Conservation (phyloP, 352 stramenopile genomes). For the Pythium rishiriense region DNA sequence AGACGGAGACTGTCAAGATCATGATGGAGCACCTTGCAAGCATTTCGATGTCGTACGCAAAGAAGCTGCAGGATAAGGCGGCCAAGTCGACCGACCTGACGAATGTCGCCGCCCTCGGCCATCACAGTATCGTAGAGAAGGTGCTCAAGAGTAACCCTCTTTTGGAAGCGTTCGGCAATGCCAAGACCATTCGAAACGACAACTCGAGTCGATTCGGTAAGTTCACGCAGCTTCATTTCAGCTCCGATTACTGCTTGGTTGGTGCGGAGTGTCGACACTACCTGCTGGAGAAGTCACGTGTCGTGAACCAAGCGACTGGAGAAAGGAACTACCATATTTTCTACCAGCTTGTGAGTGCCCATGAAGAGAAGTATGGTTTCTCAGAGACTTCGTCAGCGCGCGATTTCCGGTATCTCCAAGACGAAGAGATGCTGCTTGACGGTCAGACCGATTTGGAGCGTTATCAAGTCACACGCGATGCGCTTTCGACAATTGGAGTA, state of each 20-base stretch:
- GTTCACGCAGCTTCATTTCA: constrained; percentile 94
- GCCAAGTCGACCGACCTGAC: constrained; percentile 72
- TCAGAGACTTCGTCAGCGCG: constrained; percentile 35
- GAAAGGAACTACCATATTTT: constrained; percentile 99
- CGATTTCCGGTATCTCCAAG: constrained; percentile 77
- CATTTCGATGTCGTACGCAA: constrained; percentile 71
- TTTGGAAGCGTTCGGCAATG: constrained; percentile 90
- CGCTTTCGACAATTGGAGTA: constrained; percentile 77
- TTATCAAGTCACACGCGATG: constrained; percentile 81
- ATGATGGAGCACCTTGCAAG: constrained; percentile 95
- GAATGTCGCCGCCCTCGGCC: constrained; percentile 29
- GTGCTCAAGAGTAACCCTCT: constrained; percentile 91
- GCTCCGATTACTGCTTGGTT: constrained; percentile 81
- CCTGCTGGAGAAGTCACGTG: constrained; percentile 96
- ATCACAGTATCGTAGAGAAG: constrained; percentile 78
- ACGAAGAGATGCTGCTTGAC: constrained; percentile 70
- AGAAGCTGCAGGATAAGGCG: constrained; percentile 65
- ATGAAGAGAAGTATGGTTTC: constrained; percentile 62
- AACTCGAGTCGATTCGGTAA: constrained; percentile 96
- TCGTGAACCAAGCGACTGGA: constrained; percentile 85
- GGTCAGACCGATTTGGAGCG: constrained; percentile 69
- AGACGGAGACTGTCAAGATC: constrained; percentile 97
- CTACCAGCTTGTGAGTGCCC: constrained; percentile 91
- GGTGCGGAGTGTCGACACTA: constrained; percentile 92
- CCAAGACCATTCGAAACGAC: constrained; percentile 93